Conservation (phyloP, 2,329 filamentous ascomycete genomes). For the Leptoxyphium fumago region DNA sequence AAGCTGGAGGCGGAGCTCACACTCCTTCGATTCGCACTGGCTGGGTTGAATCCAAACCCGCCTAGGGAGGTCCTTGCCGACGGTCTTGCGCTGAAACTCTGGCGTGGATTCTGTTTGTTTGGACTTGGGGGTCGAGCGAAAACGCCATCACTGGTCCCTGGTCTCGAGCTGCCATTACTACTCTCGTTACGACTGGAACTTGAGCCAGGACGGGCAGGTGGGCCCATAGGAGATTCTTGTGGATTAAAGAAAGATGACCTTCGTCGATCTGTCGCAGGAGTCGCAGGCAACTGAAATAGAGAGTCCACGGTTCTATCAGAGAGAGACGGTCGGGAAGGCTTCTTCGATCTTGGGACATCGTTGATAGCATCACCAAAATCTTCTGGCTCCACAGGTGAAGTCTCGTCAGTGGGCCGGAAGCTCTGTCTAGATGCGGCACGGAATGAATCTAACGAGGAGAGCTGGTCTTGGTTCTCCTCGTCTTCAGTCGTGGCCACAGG, state of each 20-base stretch:
- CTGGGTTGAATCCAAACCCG: constrained; percentile 11
- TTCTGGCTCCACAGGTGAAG: constrained; percentile 7
- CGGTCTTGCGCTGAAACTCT: constrained; percentile 18
- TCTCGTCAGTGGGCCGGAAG: constrained; percentile 17
- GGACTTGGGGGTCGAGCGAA: constrained; percentile 20
- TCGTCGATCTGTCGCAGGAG: constrained; percentile 49
- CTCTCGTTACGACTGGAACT: constrained; percentile 37
- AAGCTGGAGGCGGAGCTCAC: constrained; percentile 13
- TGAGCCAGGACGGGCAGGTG: constrained; percentile 49
- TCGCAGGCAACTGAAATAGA: constrained; percentile 60
- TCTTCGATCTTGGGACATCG: constrained; percentile 19
- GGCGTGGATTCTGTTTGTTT: constrained; percentile 16
- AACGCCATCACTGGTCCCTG: constrained; percentile 30
- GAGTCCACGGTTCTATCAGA: constrained; percentile 80
- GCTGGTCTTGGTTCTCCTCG: constrained; percentile 23
- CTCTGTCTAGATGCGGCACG: constrained; percentile 26
- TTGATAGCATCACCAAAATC: constrained; percentile 5
- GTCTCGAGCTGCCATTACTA: constrained; percentile 29
- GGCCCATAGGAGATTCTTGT: constrained; percentile 41
- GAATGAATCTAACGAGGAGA: constrained; percentile 29
- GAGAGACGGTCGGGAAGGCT: constrained; percentile 41
- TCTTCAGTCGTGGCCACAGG: constrained; percentile 7
- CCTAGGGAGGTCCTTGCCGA: constrained; percentile 10
- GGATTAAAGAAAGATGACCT: constrained; percentile 59
- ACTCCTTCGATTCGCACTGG: constrained; percentile 10